phyloP scores from a whole-genome alignment of 1,284 basidiomycete genomes.

The Inonotus hispidus region DNA sequence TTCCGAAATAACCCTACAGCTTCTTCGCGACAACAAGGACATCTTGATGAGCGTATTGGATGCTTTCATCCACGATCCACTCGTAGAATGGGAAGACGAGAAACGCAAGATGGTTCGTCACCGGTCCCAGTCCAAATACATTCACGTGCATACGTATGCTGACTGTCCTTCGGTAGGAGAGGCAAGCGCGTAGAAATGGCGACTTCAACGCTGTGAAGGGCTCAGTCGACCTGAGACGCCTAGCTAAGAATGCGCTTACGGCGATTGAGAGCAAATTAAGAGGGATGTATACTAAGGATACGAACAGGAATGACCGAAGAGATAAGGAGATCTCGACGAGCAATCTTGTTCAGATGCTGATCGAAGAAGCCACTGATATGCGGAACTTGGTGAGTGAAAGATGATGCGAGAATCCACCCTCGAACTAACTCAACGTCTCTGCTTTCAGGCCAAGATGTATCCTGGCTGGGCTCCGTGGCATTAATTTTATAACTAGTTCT shows the following conservation, averaged over 20 bases:
- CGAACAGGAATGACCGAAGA: slow-evolving; percentile 42
- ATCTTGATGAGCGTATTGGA: slow-evolving; percentile 95
- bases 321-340: slow-evolving; percentile 72
- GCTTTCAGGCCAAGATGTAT: slow-evolving; percentile 68
- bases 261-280: slow-evolving; percentile 83
- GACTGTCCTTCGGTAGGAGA: slow-evolving; percentile 28
- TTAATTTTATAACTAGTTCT: slow-evolving; percentile 31
- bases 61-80: slow-evolving; percentile 95
- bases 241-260: slow-evolving; percentile 71
- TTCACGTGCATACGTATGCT: background rate
- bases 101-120: slow-evolving; percentile 50
- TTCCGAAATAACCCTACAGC: slow-evolving; percentile 86
- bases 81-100: slow-evolving; percentile 93
- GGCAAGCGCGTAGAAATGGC: slow-evolving; percentile 32
- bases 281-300: slow-evolving; percentile 55
- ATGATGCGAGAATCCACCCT: background rate
- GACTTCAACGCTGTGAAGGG: slow-evolving; percentile 41
- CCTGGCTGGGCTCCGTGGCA: slow-evolving; percentile 85
- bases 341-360: slow-evolving; percentile 86
- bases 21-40: slow-evolving; percentile 90
- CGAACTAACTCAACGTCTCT: background rate
- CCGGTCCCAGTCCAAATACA: background rate
- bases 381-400: slow-evolving; percentile 62
- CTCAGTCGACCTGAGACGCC: slow-evolving; percentile 48
- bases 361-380: slow-evolving; percentile 77